These are phyloP conservation scores for Gossypium sturtianum DNA, from an alignment of 345 rosid genomes.

Conservation along the genomic window DNA sequence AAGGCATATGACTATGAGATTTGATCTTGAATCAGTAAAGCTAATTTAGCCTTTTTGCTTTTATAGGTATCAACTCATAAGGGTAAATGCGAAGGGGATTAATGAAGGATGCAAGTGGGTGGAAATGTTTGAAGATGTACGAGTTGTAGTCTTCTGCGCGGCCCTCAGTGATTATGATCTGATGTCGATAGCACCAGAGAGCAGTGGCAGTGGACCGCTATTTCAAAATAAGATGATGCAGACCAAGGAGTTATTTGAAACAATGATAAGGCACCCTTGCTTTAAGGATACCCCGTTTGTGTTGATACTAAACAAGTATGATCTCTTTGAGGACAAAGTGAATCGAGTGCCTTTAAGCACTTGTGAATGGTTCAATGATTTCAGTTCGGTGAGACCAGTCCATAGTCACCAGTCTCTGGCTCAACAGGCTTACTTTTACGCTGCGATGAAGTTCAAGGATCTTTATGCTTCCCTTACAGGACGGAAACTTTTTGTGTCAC, in stretches of 20 bases:
- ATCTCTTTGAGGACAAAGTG: constrained; percentile 82
- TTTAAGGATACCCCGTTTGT: constrained; percentile 80
- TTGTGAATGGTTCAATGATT: constrained; percentile 87
- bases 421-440: constrained; percentile 91
- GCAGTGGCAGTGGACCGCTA: constrained; percentile 41
- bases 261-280: constrained; percentile 74
- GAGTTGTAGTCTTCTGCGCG: constrained; percentile 73
- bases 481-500: constrained; percentile 85
- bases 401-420: constrained; percentile 65
- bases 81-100: constrained; percentile 88
- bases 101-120: constrained; percentile 99
- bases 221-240: constrained; percentile 81
- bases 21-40: not conserved
- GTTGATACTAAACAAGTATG: constrained; percentile 87
- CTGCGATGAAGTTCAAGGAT: constrained; percentile 90
- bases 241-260: constrained; percentile 81
- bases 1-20: not conserved
- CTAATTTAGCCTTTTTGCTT: not conserved
- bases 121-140: constrained; percentile 96
- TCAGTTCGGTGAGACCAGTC: constrained; percentile 62
- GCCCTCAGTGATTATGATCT: constrained; percentile 86
- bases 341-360: constrained; percentile 52
- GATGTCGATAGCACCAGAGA: constrained; percentile 43
- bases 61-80: constrained; percentile 80
- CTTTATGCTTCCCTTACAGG: constrained; percentile 73